Conservation (phyloP, 805 yeast genomes). For the Grigorovia jiainica region DNA sequence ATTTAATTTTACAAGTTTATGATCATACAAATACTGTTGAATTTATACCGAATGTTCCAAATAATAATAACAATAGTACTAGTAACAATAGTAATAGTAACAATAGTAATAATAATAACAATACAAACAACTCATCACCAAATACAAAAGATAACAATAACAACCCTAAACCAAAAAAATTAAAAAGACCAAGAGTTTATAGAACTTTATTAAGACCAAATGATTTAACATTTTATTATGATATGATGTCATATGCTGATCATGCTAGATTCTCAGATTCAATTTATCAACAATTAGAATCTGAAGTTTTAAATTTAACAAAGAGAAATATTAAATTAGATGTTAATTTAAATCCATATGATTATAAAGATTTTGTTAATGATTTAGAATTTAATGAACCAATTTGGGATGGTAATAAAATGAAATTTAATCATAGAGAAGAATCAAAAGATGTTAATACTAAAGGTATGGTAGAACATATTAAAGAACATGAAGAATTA, state of each 20-base stretch:
- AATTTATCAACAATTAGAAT: slow-evolving; percentile 71
- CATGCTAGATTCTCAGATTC: slow-evolving; percentile 71
- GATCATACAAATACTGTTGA: slow-evolving; percentile 60
- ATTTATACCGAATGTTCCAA: slow-evolving; percentile 11
- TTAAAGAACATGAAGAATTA: slow-evolving; percentile 54
- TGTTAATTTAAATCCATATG: slow-evolving; percentile 64
- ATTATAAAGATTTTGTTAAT: slow-evolving; percentile 30
- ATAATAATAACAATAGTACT: background rate
- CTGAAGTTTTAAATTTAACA: slow-evolving; percentile 75
- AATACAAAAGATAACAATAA: background rate
- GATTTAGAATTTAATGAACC: slow-evolving; percentile 34
- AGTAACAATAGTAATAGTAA: background rate
- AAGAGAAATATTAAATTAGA: slow-evolving; percentile 67
- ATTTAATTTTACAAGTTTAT: slow-evolving; percentile 72
- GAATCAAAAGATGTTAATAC: slow-evolving; percentile 31
- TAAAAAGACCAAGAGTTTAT: slow-evolving; percentile 57
- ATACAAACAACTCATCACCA: background rate
- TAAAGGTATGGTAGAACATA: slow-evolving; percentile 34
- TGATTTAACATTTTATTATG: slow-evolving; percentile 73
- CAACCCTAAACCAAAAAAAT: slow-evolving; percentile 7
- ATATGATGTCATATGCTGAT: slow-evolving; percentile 76
- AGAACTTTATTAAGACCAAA: slow-evolving; percentile 75
- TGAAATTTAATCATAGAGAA: slow-evolving; percentile 33
- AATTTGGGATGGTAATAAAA: slow-evolving; percentile 27
- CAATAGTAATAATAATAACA: background rate